Conservation (phyloP, 192 early-diverging fungal genomes). For the Podila horticola region DNA sequence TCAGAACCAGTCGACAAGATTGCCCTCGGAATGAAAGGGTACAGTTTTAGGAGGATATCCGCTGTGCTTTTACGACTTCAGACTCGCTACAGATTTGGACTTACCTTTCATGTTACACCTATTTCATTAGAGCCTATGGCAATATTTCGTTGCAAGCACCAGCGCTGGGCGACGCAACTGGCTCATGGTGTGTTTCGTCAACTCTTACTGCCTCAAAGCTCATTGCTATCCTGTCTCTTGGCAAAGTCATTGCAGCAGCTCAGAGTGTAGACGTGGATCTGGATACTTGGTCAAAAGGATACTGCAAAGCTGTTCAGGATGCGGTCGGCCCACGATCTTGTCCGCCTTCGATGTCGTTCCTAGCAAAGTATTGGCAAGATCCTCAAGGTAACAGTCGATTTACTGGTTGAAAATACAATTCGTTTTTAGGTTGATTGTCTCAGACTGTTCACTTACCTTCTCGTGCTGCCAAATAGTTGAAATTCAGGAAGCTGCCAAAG, state of each 20-base stretch:
- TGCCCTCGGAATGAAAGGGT: conserved; percentile 68
- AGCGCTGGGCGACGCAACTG: conserved; percentile 6
- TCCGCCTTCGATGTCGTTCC: conserved; percentile 73
- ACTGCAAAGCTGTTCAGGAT: conserved; percentile 60
- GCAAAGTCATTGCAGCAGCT: conserved; percentile 24
- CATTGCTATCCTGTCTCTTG: conserved; percentile 64
- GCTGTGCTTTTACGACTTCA: too few relatives aligned
- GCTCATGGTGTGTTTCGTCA: conserved; percentile 70
- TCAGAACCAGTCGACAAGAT: conserved; percentile 11
- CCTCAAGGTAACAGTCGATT: conserved; percentile 64
- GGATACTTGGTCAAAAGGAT: conserved; percentile 62
- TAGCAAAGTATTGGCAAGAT: conserved; percentile 90
- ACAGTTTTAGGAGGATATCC: neutral
- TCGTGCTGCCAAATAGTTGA: conserved; percentile 55
- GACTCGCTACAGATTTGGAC: too few relatives aligned
- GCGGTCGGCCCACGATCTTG: conserved; percentile 60
- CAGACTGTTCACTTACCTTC: neutral
- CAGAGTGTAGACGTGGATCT: conserved; percentile 31
- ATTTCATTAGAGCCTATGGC: conserved; percentile 65
- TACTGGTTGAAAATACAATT: neutral
- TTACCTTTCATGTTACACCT: neutral
- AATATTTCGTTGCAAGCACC: conserved; percentile 73
- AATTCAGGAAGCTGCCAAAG: conserved; percentile 71
- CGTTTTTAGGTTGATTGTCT: neutral
- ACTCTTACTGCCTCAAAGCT: conserved; percentile 73